Conservation (phyloP, 305 asterid genomes). For the Euphrasia arctica region DNA sequence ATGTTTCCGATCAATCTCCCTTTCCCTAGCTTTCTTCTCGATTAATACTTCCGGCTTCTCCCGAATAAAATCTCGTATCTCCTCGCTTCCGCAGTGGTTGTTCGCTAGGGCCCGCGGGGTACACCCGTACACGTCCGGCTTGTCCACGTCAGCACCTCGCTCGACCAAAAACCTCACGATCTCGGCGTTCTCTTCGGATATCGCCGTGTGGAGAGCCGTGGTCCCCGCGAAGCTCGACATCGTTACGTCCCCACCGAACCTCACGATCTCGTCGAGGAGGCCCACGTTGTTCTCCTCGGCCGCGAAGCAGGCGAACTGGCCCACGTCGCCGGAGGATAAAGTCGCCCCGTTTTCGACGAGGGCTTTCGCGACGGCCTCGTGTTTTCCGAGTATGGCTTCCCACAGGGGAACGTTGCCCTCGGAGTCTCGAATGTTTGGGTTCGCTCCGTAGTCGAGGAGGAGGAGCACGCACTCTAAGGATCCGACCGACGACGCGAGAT, state of each 20-base stretch:
- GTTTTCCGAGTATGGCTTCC: conserved; percentile 66
- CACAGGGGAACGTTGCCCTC: conserved; percentile 76
- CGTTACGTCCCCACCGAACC: conserved; percentile 55
- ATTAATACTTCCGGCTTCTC: too few relatives aligned
- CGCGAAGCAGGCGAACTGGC: conserved; percentile 56
- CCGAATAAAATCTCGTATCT: conserved; percentile 47
- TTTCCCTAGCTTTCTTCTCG: too few relatives aligned
- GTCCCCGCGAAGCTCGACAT: conserved; percentile 46
- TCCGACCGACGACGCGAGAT: conserved; percentile 63
- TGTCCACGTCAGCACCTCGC: conserved; percentile 58
- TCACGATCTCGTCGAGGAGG: conserved; percentile 49
- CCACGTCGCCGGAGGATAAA: conserved; percentile 59
- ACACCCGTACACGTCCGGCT: conserved; percentile 61
- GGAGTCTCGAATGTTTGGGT: conserved; percentile 65
- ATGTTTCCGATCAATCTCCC: not conserved
- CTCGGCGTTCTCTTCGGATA: conserved; percentile 55
- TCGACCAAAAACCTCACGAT: conserved; percentile 55
- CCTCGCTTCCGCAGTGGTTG: conserved; percentile 56
- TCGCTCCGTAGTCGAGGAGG: conserved; percentile 68
- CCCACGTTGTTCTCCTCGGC: conserved; percentile 58
- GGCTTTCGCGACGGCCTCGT: conserved; percentile 38
- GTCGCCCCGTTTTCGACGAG: conserved; percentile 63
- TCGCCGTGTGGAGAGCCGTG: conserved; percentile 74
- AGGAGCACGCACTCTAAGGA: conserved; percentile 48
- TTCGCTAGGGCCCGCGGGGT: conserved; percentile 66